Base-by-base conservation (phyloP, 352 stramenopile species). In the Globisporangium camurandrum region DNA sequence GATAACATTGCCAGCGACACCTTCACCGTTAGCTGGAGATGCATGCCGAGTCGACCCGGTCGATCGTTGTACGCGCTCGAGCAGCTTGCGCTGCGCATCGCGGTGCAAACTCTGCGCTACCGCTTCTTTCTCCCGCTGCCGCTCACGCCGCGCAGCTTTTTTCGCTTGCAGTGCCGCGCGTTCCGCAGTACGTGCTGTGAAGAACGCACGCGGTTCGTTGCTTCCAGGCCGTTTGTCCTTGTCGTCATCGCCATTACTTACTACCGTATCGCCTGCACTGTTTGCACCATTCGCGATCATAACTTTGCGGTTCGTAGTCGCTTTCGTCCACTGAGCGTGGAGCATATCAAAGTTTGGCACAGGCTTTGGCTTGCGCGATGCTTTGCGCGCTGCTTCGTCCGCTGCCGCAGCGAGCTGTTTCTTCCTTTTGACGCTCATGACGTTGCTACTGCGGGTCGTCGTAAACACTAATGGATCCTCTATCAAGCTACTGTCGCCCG, bases 341-440 rank as follows among this genome's bases (percentile, higher is more conserved):
- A 87, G 51, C 3, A 62, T 57, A 9, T 75, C 62, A 56, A 89
- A 90, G 53, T 90, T 63, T 0, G 78, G 78, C 16, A 86, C 78
- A 1, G 71, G 57, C 51, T 83, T 82, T 7, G 69, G 60, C 19
- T 66, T 69, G 19, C 46, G 49, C 10, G 49, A 53, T 14, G 48
- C 64, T n/a, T 47, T 30, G 16, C 50, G 39, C 7, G 60, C 69
- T 42, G 71, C 59, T 37, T 78, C 64, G 4, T 77, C 66, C 3
- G 69, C 59, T 43, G 66, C 57, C 34, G 64, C 63, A n/a, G 54
- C 49, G 24, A 84, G 56, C 40, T 75, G 69, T 33, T 76, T 66
- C 34, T 75, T 78, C 44, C 70, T 50, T 48, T 80, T 80, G 16
- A 83, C 61, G 14, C 69, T 75, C 61, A 75, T 69, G 5, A 52